Evolutionary conservation across 2,329 filamentous ascomycete genomes (phyloP).

Genomic region (Talaromyces pinophilus): DNA sequence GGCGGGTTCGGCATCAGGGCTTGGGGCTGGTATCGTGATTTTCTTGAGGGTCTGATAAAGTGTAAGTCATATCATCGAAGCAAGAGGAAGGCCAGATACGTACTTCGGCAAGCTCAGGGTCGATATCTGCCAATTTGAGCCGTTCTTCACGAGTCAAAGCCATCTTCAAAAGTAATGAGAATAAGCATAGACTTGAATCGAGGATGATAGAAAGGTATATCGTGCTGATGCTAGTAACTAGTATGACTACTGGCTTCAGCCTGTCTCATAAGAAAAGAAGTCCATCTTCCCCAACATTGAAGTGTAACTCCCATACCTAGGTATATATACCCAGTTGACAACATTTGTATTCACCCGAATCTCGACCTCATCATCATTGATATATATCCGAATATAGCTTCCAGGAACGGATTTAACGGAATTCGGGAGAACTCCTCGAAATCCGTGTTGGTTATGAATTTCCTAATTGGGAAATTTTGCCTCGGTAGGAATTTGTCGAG

Average conservation of each 20-base stretch:
- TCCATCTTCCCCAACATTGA: background rate
- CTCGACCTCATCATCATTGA: background rate
- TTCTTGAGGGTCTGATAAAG: background rate
- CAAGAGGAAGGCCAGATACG: background rate
- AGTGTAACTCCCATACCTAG: background rate
- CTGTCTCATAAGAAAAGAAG: background rate
- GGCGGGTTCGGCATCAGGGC: background rate
- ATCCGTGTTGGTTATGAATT: background rate
- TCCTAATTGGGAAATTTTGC: background rate
- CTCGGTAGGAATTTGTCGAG: background rate
- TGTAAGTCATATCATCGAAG: background rate
- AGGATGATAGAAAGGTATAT: background rate
- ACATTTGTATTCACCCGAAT: background rate
- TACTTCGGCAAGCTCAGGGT: slow-evolving; percentile 34
- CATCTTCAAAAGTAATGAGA: background rate
- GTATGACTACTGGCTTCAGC: background rate
- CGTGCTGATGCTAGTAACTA: background rate
- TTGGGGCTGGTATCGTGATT: background rate
- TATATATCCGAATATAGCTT: background rate
- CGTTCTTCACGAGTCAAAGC: slow-evolving; percentile 27
- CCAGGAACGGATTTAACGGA: slow-evolving; percentile 5
- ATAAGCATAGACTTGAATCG: background rate
- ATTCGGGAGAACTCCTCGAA: slow-evolving; percentile 3
- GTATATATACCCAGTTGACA: background rate
- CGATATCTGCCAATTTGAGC: slow-evolving; percentile 31